Conservation (phyloP, 768 basidiomycete species). For the Boletus pseudo-olivaceus region DNA sequence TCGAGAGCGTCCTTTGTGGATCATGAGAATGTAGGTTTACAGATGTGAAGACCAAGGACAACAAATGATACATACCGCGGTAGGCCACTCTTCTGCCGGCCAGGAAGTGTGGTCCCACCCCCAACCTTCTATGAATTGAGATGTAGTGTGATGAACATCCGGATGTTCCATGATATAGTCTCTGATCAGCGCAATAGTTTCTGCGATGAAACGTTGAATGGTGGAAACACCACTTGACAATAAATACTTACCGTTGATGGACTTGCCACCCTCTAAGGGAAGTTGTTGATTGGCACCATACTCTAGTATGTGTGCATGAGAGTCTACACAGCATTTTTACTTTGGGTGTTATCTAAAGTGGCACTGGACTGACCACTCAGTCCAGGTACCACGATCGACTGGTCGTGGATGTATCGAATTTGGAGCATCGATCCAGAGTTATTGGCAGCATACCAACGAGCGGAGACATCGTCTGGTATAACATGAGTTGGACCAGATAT, state of each 20-base stretch:
- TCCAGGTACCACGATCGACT: constrained; percentile 68
- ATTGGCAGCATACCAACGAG: constrained; percentile 35
- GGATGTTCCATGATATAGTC: constrained; percentile 57
- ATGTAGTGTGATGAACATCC: constrained; percentile 52
- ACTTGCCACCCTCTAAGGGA: constrained; percentile 59
- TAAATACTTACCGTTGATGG: constrained; percentile 46
- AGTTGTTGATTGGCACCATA: constrained; percentile 68
- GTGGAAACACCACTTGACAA: background rate
- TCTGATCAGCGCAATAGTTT: constrained; percentile 59
- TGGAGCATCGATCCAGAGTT: constrained; percentile 28
- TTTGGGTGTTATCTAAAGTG: background rate
- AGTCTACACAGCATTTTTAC: constrained; percentile 44
- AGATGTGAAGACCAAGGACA: background rate
- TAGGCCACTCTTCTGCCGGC: constrained; percentile 60
- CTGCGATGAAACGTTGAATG: constrained; percentile 30
- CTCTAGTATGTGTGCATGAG: constrained; percentile 75
- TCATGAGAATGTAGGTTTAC: background rate
- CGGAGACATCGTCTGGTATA: constrained; percentile 39
- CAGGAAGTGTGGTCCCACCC: constrained; percentile 92
- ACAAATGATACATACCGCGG: constrained; percentile 47
- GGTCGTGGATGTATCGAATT: constrained; percentile 49
- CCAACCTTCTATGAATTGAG: constrained; percentile 68
- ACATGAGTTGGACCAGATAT: constrained; percentile 1
- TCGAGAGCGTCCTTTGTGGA: constrained; percentile 65
- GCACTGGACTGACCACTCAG: constrained; percentile 52